phyloP scores from a whole-genome alignment of 2,329 filamentous ascomycete species.

The Colletotrichum sp. region DNA sequence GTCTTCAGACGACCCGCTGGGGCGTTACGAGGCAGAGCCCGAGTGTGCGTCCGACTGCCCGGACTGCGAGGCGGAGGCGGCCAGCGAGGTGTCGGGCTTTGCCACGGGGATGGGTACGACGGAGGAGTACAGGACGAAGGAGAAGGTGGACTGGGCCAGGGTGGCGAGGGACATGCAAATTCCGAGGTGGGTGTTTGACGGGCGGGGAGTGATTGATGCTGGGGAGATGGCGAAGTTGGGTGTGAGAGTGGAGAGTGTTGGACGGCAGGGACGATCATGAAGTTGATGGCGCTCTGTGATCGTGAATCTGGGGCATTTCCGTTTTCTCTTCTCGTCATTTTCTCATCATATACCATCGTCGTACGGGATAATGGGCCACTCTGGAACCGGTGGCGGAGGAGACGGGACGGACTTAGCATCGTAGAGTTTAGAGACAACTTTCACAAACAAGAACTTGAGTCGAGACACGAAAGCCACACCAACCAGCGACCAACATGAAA shows the following conservation, averaged over 20 bases:
- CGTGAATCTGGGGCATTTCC: not conserved
- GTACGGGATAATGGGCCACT: not conserved
- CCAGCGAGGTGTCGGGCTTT: constrained; percentile 41
- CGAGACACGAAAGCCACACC: not conserved
- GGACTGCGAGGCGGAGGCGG: constrained; percentile 51
- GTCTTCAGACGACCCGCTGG: constrained; percentile 45
- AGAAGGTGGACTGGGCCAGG: constrained; percentile 56
- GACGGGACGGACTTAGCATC: not conserved
- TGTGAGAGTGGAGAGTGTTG: constrained; percentile 58
- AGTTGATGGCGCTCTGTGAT: not conserved
- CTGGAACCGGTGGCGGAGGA: not conserved
- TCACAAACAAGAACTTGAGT: not conserved
- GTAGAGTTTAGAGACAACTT: not conserved
- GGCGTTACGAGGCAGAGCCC: constrained; percentile 50
- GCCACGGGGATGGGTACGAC: constrained; percentile 46
- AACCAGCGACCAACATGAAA: not conserved
- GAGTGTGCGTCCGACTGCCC: constrained; percentile 51
- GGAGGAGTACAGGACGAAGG: constrained; percentile 51
- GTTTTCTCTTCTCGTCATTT: not conserved
- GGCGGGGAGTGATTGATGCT: constrained; percentile 58
- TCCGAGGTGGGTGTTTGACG: constrained; percentile 63
- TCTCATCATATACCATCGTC: not conserved
- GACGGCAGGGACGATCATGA: constrained; percentile 39
- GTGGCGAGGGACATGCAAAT: constrained; percentile 55
- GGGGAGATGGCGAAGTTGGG: constrained; percentile 54